Conservation (phyloP, 208 protist genomes). For the Histomonas meleagridis region DNA sequence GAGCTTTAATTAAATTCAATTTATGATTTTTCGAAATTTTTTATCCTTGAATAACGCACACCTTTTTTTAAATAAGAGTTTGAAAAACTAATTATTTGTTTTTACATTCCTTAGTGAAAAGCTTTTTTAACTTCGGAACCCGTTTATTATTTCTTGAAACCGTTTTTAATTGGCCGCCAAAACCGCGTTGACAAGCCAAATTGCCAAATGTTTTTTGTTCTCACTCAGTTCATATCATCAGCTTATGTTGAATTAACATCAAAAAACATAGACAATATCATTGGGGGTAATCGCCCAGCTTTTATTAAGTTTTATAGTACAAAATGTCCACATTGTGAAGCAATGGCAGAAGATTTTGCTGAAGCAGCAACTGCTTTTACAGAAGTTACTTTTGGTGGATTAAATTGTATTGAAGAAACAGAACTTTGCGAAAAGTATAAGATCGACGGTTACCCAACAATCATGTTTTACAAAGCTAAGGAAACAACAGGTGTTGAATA, state of each 20-base stretch:
- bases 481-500: neutral
- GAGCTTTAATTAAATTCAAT: too few relatives aligned
- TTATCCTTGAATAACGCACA: too few relatives aligned
- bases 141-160: too few relatives aligned
- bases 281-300: neutral
- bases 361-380: neutral
- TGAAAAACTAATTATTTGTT: too few relatives aligned
- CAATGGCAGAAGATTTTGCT: neutral
- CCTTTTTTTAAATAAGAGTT: too few relatives aligned
- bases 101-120: too few relatives aligned
- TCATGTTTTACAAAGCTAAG: neutral
- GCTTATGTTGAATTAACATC: neutral
- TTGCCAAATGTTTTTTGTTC: too few relatives aligned
- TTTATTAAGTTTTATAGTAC: constrained; percentile 16
- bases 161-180: too few relatives aligned
- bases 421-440: neutral
- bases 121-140: too few relatives aligned
- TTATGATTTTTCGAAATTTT: too few relatives aligned
- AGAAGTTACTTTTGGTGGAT: neutral
- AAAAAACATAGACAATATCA: neutral
- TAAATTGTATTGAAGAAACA: neutral
- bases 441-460: neutral
- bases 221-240: too few relatives aligned
- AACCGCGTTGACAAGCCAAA: too few relatives aligned
- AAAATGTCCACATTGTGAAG: neutral